Conservation (phyloP, 2,329 filamentous ascomycete species). For the Trichoderma simmonsii region DNA sequence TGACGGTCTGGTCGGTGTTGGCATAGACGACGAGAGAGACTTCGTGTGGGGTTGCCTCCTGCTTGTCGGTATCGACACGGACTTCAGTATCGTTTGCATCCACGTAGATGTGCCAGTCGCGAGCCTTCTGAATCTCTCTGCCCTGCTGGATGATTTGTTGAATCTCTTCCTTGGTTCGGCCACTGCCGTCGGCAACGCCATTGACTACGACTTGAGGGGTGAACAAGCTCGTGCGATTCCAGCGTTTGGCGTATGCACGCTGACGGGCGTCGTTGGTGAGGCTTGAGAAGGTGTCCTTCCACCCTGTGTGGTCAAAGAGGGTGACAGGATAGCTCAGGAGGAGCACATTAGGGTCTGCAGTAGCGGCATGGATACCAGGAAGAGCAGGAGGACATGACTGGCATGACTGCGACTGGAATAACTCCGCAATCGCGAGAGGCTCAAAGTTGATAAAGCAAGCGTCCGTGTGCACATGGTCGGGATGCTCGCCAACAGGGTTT, state of each 20-base stretch:
- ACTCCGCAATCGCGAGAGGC: slow-evolving; percentile 10
- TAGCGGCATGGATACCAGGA: slow-evolving; percentile 13
- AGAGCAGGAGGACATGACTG: not conserved
- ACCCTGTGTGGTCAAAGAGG: slow-evolving; percentile 13
- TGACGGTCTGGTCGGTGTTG: not conserved
- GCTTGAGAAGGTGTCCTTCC: slow-evolving; percentile 12
- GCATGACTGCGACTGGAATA: slow-evolving; percentile 15
- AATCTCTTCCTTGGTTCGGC: slow-evolving; percentile 8
- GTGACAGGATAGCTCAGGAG: slow-evolving; percentile 9
- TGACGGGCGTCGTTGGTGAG: slow-evolving; percentile 3
- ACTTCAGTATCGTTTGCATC: slow-evolving; percentile 11
- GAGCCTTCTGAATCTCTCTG: not conserved
- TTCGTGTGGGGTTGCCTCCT: not conserved
- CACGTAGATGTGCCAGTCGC: slow-evolving; percentile 4
- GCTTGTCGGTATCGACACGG: slow-evolving; percentile 3
- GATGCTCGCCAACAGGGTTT: slow-evolving; percentile 11
- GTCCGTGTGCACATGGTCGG: slow-evolving; percentile 11
- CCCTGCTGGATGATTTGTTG: slow-evolving; percentile 4
- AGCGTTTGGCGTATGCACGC: slow-evolving; percentile 8
- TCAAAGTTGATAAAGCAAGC: slow-evolving; percentile 9
- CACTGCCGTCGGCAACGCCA: not conserved
- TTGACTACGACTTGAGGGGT: slow-evolving; percentile 5
- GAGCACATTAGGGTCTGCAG: slow-evolving; percentile 10
- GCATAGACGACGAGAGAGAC: not conserved
- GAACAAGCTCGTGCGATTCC: slow-evolving; percentile 1